These are phyloP conservation scores for Corylus americana DNA, from an alignment of 306 rosid genomes.

Conservation along the genomic window DNA sequence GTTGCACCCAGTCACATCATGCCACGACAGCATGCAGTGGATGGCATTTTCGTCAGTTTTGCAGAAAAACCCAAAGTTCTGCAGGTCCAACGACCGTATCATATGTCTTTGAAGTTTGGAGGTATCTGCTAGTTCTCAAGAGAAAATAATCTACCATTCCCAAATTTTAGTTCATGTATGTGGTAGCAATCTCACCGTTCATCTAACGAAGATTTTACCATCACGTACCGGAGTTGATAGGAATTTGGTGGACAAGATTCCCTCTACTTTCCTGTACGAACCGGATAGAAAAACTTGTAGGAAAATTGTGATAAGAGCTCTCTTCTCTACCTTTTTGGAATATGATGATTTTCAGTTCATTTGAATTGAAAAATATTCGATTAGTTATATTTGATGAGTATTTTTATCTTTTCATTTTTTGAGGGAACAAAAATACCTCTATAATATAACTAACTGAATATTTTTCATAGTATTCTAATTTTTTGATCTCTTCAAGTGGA, in stretches of 20 bases:
- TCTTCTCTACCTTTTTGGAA: no score
- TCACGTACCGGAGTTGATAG: background rate
- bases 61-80: background rate
- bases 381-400: no score
- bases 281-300: background rate
- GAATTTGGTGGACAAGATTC: background rate
- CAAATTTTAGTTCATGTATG: background rate
- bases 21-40: background rate
- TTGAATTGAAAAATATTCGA: no score
- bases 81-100: background rate
- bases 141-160: no score
- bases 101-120: background rate
- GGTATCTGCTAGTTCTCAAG: no score
- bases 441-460: no score
- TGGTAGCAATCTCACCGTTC: background rate
- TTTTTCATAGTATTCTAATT: no score
- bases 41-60: background rate
- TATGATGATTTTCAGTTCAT: no score
- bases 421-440: no score
- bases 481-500: no score
- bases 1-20: slow-evolving; percentile 10
- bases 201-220: background rate
- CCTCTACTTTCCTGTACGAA: background rate
- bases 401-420: no score
- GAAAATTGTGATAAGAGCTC: no score